Conservation (phyloP, 1,284 basidiomycete species). For the Cystobasidium slooffiae region DNA sequence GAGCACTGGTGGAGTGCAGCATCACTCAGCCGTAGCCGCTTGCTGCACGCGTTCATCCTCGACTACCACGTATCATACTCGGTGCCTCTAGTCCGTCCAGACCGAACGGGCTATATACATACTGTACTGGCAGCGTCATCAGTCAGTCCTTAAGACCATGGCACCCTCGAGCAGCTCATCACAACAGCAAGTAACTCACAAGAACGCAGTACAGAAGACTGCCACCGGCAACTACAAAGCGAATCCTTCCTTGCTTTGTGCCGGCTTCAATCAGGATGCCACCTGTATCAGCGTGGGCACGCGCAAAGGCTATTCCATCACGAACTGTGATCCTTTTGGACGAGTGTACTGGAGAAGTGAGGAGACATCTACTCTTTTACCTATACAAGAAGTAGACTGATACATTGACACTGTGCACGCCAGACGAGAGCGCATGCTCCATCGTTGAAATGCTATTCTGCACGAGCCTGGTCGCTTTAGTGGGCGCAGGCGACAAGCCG, state of each 20-base stretch:
- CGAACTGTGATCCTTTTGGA: slow-evolving; percentile 97
- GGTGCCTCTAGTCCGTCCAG: no score
- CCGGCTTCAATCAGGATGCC: slow-evolving; percentile 54
- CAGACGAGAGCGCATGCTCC: slow-evolving; percentile 87
- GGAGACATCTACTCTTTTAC: slow-evolving; percentile 54
- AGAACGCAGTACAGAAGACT: slow-evolving; percentile 25
- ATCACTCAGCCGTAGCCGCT: no score
- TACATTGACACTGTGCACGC: not conserved
- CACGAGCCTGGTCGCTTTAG: slow-evolving; percentile 93
- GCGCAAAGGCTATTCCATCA: slow-evolving; percentile 92
- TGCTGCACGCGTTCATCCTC: no score
- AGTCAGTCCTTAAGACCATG: not conserved
- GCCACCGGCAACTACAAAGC: slow-evolving; percentile 40
- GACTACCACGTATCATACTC: no score
- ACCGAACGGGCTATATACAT: not conserved
- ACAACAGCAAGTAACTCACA: not conserved
- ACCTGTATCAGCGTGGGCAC: slow-evolving; percentile 90
- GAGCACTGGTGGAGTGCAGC: no score
- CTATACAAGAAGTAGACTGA: not conserved
- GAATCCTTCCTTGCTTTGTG: slow-evolving; percentile 51
- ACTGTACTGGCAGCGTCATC: slow-evolving; percentile 17
- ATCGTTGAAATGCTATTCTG: slow-evolving; percentile 99
- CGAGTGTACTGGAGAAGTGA: slow-evolving; percentile 90
- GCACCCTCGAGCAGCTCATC: slow-evolving; percentile 1
- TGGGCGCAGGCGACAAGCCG: slow-evolving; percentile 79